Conservation (phyloP, 208 protist genomes). For the Sergeia podlipaevii region DNA sequence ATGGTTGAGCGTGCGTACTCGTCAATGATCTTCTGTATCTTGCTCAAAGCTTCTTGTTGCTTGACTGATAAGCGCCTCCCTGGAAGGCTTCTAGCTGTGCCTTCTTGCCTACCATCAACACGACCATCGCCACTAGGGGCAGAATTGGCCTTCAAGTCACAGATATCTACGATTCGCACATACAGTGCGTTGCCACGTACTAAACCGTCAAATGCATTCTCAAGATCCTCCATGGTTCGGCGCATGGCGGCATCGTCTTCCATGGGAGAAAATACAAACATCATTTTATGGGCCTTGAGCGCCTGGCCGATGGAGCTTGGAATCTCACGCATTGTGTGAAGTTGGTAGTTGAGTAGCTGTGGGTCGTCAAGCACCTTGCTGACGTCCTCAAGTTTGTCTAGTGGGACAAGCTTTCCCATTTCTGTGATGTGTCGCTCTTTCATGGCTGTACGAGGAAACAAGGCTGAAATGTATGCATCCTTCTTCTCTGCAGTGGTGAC, state of each 20-base stretch:
- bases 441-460: no score
- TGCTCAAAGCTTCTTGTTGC: constrained; percentile 7
- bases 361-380: constrained; percentile 24
- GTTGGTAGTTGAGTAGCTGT: constrained; percentile 14
- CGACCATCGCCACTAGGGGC: background rate
- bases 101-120: background rate
- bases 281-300: constrained; percentile 24
- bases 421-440: constrained; percentile 5
- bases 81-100: constrained; percentile 6
- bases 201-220: constrained; percentile 20
- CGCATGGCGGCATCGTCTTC: constrained; percentile 13
- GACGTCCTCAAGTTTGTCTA: no score
- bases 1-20: constrained; percentile 30
- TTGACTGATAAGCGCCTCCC: constrained; percentile 5
- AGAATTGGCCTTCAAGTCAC: background rate
- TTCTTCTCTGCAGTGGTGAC: no score
- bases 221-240: constrained; percentile 14
- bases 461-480: no score
- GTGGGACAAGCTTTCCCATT: no score
- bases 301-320: no score
- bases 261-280: constrained; percentile 29
- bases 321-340: constrained; percentile 17
- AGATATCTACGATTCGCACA: constrained; percentile 34
- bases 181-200: constrained; percentile 43
- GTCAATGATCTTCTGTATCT: constrained; percentile 22